A percentile compares a stretch with the other conserved stretches of the same genome.
phyloP scores from a whole-genome alignment of 495 filamentous ascomycete species.

The Emericellopsis terricola region DNA sequence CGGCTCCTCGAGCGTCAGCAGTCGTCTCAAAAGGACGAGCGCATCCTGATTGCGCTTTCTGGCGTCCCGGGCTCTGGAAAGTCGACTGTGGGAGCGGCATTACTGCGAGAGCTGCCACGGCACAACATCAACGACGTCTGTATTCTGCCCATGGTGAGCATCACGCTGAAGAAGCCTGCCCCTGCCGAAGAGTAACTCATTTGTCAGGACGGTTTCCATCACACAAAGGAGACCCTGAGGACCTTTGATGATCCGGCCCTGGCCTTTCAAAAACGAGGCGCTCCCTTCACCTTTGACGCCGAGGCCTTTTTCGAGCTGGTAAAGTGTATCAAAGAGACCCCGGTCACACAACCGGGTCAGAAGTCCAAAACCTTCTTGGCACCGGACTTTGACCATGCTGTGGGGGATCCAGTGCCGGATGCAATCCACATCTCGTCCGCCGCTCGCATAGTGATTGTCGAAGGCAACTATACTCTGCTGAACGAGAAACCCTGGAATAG shows the following conservation, averaged over 20 bases:
- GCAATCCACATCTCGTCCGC: slow-evolving; percentile 1
- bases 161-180: too few species aligned
- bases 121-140: not conserved
- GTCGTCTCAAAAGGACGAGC: not conserved
- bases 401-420: slow-evolving; percentile 4
- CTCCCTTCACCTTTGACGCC: slow-evolving; percentile 22
- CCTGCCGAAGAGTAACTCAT: not conserved
- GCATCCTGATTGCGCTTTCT: slow-evolving; percentile 17
- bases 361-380: not conserved
- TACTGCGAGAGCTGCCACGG: slow-evolving; percentile 11
- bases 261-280: slow-evolving; percentile 10
- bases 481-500: slow-evolving; percentile 4
- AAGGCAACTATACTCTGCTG: slow-evolving; percentile 6
- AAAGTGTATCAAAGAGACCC: not conserved
- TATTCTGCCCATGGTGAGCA: not conserved
- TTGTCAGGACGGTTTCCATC: not conserved
- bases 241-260: not conserved
- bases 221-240: not conserved
- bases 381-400: slow-evolving; percentile 6
- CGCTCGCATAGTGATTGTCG: slow-evolving; percentile 3
- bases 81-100: slow-evolving; percentile 22
- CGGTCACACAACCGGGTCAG: not conserved
- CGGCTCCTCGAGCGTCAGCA: not conserved
- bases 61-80: slow-evolving; percentile 30
- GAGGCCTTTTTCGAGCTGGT: slow-evolving; percentile 13